A percentile compares a stretch with the other conserved stretches of the same genome.
phyloP scores from a whole-genome alignment of 1,284 basidiomycete genomes.

The Malassezia japonica region DNA sequence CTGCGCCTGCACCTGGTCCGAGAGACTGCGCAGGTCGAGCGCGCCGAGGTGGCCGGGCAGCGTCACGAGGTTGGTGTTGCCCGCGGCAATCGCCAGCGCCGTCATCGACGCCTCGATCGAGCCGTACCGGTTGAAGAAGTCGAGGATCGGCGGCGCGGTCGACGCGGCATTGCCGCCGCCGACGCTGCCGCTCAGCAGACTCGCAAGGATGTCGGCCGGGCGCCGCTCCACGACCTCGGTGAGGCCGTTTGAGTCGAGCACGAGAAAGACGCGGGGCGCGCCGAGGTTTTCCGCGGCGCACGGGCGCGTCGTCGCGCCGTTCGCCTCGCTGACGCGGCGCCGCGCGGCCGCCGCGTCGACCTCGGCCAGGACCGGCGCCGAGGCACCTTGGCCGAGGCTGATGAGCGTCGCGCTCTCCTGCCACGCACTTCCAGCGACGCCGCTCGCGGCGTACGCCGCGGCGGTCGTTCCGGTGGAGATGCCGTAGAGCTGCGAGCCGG shows the following conservation, averaged over 20 bases:
- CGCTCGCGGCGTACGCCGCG: background rate
- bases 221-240: conserved; percentile 73
- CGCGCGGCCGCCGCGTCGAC: background rate
- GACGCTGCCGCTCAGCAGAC: conserved; percentile 47
- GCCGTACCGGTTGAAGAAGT: conserved; percentile 39
- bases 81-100: conserved; percentile 61
- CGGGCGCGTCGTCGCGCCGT: conserved; percentile 56
- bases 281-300: conserved; percentile 68
- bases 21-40: conserved; percentile 19
- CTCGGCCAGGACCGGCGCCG: conserved; percentile 33
- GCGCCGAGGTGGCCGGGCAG: conserved; percentile 9
- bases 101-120: conserved; percentile 67
- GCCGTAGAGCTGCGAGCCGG: conserved; percentile 8
- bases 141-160: conserved; percentile 29
- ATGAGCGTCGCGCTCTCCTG: conserved; percentile 28
- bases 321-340: conserved; percentile 18
- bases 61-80: conserved; percentile 36
- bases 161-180: conserved; percentile 27
- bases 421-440: conserved; percentile 4
- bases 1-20: conserved; percentile 33
- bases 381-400: conserved; percentile 24
- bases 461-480: background rate
- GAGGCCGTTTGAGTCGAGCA: conserved; percentile 74
- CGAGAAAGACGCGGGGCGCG: conserved; percentile 66
- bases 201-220: conserved; percentile 67